phyloP scores from a whole-genome alignment of 495 filamentous ascomycete genomes.

The Melanomma pulvis-pyrius region DNA sequence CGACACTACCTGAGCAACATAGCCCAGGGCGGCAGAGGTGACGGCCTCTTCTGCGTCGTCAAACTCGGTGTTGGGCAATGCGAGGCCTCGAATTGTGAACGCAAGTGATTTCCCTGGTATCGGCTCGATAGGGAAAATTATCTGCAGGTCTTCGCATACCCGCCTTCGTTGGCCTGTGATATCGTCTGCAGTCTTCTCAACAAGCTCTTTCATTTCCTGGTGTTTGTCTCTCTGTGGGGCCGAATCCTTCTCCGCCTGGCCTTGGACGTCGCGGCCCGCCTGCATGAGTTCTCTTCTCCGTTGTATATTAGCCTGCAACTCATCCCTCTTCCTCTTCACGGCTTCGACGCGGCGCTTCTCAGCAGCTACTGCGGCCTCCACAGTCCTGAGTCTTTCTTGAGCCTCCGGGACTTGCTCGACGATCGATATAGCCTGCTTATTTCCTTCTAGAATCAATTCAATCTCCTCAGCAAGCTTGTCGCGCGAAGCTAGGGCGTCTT shows the following conservation, averaged over 20 bases:
- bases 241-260: slow-evolving; percentile 52
- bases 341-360: slow-evolving; percentile 67
- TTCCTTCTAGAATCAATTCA: slow-evolving; percentile 65
- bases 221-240: slow-evolving; percentile 63
- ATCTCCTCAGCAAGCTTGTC: slow-evolving; percentile 77
- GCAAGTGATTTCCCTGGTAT: slow-evolving; percentile 63
- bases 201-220: slow-evolving; percentile 54
- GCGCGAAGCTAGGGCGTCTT: slow-evolving; percentile 82
- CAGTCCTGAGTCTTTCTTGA: slow-evolving; percentile 62
- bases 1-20: slow-evolving; percentile 75
- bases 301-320: slow-evolving; percentile 67
- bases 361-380: slow-evolving; percentile 60
- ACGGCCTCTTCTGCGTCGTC: slow-evolving; percentile 65
- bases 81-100: slow-evolving; percentile 75
- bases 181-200: slow-evolving; percentile 60
- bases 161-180: slow-evolving; percentile 80
- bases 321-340: slow-evolving; percentile 59
- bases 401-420: slow-evolving; percentile 62
- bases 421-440: slow-evolving; percentile 48
- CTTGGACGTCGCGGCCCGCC: slow-evolving; percentile 61
- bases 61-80: slow-evolving; percentile 77
- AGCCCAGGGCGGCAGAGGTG: slow-evolving; percentile 80
- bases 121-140: slow-evolving; percentile 79
- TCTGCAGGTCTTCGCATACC: slow-evolving; percentile 77
- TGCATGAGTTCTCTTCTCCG: slow-evolving; percentile 68